Evolutionary conservation across 2,329 filamentous ascomycete genomes (phyloP), one percentile per base, ranked within the genome.

Genomic region (Trichoderma koningiopsis): DNA sequence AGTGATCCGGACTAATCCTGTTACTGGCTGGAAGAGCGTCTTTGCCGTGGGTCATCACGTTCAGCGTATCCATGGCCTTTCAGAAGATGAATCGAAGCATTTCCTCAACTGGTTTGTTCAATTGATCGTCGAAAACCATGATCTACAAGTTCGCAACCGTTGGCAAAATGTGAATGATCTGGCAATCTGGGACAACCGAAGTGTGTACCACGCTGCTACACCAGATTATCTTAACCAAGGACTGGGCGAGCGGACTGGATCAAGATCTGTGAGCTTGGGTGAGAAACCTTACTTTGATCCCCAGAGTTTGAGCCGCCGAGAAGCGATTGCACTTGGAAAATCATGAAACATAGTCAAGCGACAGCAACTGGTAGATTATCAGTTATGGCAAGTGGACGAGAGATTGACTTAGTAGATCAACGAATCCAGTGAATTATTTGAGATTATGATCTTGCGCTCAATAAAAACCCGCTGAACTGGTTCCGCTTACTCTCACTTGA

Each of bases 141-240:
- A 89, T 73, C 80, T 83, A 0, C 86, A 88, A 73, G 85, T 88
- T 10, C 80, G 86, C 4, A 87, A 84, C 73, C 80, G 81, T 64
- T 87, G 85, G 85, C 66, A 68, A 35, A 79, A 78, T 65, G 79
- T 82, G 74, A 86, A 87, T 68, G 85, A 87, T 72, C 74, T 84
- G 5, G 86, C 88, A 1, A 89, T 91, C 72, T 92, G 89, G 89
- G 89, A 92, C 74, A 91, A 91, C 73, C 78, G 83, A 62, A 83
- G 78, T 35, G 84, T 80, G 13, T 82, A 79, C 72, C 83, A 85
- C 70, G 82, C 84, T 47, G 88, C 87, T 0, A 91, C 87, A 0
- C 89, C 86, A 71, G 89, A 91, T 72, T 91, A 90, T 14, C 16
- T 68, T 33, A 31, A 68, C 6, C 80, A 73, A 5, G 81, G 79